phyloP scores from a whole-genome alignment of 83 land plant genomes.

The Picea mariana region DNA sequence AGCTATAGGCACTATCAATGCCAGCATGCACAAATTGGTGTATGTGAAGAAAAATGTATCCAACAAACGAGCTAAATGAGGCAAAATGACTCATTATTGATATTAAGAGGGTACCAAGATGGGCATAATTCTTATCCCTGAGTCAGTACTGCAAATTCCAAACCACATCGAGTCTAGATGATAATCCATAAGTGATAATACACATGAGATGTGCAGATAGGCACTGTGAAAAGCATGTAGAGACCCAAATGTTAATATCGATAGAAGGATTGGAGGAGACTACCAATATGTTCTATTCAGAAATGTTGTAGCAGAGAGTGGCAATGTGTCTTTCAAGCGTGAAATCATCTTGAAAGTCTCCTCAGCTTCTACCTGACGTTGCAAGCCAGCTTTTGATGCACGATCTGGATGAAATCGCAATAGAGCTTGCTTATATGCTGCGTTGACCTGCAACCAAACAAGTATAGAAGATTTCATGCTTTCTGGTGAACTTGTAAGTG shows the following conservation, averaged over 20 bases:
- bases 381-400: slow-evolving; percentile 56
- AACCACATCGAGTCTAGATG: too few relatives aligned
- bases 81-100: not conserved
- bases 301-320: slow-evolving; percentile 14
- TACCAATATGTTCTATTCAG: slow-evolving; percentile 1
- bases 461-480: not conserved
- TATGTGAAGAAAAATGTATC: not conserved
- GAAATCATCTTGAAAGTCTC: slow-evolving; percentile 90
- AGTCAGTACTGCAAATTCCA: not conserved
- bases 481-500: not conserved
- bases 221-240: not conserved
- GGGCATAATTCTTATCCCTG: too few relatives aligned
- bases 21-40: not conserved
- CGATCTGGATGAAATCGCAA: slow-evolving; percentile 93
- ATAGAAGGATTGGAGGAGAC: not conserved
- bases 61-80: not conserved
- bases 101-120: not conserved
- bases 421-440: slow-evolving; percentile 87
- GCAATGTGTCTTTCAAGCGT: slow-evolving; percentile 66
- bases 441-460: slow-evolving; percentile 67
- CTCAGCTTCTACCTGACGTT: slow-evolving; percentile 87
- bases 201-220: not conserved
- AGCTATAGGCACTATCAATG: not conserved
- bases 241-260: not conserved
- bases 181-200: not conserved